Conservation (phyloP, 768 basidiomycete genomes). For the Kondoa subrosea region DNA sequence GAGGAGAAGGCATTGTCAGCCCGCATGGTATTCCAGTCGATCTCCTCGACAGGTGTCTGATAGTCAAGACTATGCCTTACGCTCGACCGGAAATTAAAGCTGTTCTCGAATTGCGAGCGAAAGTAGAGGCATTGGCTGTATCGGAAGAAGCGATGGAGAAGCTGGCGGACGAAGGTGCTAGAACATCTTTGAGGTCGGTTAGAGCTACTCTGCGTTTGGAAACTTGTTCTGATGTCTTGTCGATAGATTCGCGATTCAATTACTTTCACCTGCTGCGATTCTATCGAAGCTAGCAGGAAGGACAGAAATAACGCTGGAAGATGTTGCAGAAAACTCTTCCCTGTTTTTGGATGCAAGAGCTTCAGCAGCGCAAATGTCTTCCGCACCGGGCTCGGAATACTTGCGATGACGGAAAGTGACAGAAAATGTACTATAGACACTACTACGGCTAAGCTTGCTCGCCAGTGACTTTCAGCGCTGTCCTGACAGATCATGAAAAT, state of each 20-base stretch:
- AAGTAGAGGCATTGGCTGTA: constrained; percentile 66
- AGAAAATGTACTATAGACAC: background rate
- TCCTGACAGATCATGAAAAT: too few relatives aligned
- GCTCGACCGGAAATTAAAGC: constrained; percentile 64
- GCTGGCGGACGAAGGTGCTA: constrained; percentile 47
- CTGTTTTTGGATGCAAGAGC: constrained; percentile 69
- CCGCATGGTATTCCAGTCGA: constrained; percentile 92
- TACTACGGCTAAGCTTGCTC: background rate
- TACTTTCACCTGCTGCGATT: constrained; percentile 79
- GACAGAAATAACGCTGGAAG: constrained; percentile 64
- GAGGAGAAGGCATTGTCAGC: constrained; percentile 52
- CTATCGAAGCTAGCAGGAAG: constrained; percentile 62
- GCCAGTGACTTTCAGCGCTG: background rate
- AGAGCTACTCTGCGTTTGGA: background rate
- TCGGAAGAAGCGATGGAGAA: constrained; percentile 59
- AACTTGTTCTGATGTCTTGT: background rate
- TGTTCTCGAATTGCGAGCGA: constrained; percentile 70
- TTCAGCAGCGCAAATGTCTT: constrained; percentile 10
- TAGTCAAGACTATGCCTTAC: constrained; percentile 79
- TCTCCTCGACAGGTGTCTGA: constrained; percentile 83
- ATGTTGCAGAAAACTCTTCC: constrained; percentile 68
- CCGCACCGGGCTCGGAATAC: background rate
- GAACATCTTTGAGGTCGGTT: constrained; percentile 25
- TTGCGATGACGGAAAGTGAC: too few relatives aligned
- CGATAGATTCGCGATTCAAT: constrained; percentile 67